A percentile compares a stretch with the other conserved stretches of the same genome.
phyloP scores from a whole-genome alignment of 768 basidiomycete species.

The Leccinum subgranulosum region DNA sequence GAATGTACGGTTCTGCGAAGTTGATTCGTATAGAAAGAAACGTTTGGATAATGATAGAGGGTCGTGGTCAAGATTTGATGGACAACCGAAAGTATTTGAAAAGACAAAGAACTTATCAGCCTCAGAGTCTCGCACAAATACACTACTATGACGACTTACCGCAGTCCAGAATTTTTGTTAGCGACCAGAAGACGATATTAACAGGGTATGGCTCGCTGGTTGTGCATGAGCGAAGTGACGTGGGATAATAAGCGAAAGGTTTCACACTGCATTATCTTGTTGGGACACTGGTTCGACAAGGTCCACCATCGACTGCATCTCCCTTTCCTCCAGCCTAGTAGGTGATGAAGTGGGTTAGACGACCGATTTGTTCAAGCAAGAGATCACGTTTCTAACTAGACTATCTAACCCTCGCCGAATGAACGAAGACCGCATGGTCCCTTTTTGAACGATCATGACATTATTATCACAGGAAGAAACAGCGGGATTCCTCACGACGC shows the following conservation, averaged over 20 bases:
- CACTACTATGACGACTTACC: slow-evolving; percentile 13
- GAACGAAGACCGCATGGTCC: not conserved
- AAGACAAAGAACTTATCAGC: not conserved
- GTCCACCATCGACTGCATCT: not conserved
- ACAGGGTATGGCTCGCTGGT: slow-evolving; percentile 2
- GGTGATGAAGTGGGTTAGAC: not conserved
- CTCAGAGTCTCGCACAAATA: not conserved
- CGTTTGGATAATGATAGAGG: slow-evolving; percentile 12
- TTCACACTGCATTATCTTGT: not conserved
- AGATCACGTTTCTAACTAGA: not conserved
- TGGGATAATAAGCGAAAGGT: slow-evolving; percentile 7
- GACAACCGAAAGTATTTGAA: not conserved
- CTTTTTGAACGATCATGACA: not conserved
- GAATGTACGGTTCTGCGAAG: slow-evolving; percentile 5
- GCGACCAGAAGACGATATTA: slow-evolving; percentile 3
- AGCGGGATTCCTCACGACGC: not conserved
- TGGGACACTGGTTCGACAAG: not conserved
- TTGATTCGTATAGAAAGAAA: slow-evolving; percentile 5
- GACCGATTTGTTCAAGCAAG: not conserved
- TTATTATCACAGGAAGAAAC: not conserved
- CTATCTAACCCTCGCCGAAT: not conserved
- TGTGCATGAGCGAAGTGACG: slow-evolving; percentile 23
- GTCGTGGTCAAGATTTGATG: slow-evolving; percentile 11
- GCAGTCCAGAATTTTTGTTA: slow-evolving; percentile 1
- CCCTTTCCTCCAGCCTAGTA: not conserved